Base-by-base conservation (phyloP, 1,284 basidiomycete genomes). In the Ceratobasidium sp. region DNA sequence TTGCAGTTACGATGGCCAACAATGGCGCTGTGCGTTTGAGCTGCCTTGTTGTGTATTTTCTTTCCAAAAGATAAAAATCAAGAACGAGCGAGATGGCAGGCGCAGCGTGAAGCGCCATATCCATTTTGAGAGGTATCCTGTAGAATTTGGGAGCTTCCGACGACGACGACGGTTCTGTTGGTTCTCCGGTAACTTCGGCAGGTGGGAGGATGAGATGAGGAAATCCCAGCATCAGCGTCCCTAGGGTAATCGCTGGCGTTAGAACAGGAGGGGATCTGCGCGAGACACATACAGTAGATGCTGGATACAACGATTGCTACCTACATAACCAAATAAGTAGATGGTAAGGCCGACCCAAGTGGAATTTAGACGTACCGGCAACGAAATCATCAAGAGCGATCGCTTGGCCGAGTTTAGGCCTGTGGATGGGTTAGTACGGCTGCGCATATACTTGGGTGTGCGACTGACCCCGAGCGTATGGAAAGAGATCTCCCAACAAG, bases 11-110 rank as follows among this genome's bases (percentile, higher is more conserved):
- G 10, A 81, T 60, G 0, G 85, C 80, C 26, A 87, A 77, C 1
- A 81, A 43, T 1, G 88, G 82, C 0, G 88, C 89, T 18, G 81
- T 82, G 60, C 79, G 80, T 1, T 77, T 81, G 9, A 84, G 84
- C 12, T 84, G 82, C 0, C 78, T 81, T n/a, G 79, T 80, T 4
- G 81, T 79, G 78, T 89, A 94, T 75, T 85, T 89, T 48, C 77
- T 75, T 78, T 94, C 90, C 70, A 92, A 86, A 23, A 86, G 73
- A 76, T 90, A 84, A 80, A 94, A 94, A 79, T 94, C 92, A 32
- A 87, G 62, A 23, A 91, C 75, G 32, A 94, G 82, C 1, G 86
- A 78, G 10, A 88, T 53, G 0, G 86, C 85, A 0, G 93, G 93
- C 1, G 82, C 80, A 3, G 87, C 86, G 77, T 94, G 93, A 70